Conservation (phyloP, 192 early-diverging fungal species). For the Gigaspora rosea region DNA sequence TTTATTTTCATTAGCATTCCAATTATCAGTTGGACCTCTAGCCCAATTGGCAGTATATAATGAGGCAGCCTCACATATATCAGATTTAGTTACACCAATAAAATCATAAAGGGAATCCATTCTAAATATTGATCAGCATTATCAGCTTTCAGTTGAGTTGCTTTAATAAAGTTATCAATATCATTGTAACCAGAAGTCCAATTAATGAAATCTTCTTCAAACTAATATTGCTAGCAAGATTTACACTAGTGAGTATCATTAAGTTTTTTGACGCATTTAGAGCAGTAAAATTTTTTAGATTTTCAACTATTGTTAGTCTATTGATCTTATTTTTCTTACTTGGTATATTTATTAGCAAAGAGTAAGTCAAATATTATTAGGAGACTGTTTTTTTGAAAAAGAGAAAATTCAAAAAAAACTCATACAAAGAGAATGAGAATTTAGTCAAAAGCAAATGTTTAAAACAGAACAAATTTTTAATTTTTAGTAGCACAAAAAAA, state of each 20-base stretch:
- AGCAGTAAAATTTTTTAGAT: background rate
- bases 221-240: constrained; percentile 1
- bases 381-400: too few species aligned
- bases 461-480: too few species aligned
- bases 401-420: too few species aligned
- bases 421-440: too few species aligned
- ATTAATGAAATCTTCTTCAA: constrained; percentile 25
- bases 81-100: constrained; percentile 9
- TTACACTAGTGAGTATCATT: background rate
- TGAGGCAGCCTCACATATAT: background rate
- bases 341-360: too few species aligned
- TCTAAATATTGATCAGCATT: constrained; percentile 24
- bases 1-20: constrained; percentile 1
- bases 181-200: constrained; percentile 9
- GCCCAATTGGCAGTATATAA: constrained; percentile 24
- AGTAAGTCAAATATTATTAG: too few species aligned
- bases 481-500: too few species aligned
- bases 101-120: constrained; percentile 15
- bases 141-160: constrained; percentile 17
- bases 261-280: background rate
- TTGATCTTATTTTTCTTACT: too few species aligned
- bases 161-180: constrained; percentile 12
- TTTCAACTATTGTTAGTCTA: too few species aligned
- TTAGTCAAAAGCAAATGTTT: too few species aligned
- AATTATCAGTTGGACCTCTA: constrained; percentile 1